Base-by-base conservation (phyloP, 176 grass and related monocot species). In the Zea luxurians region DNA sequence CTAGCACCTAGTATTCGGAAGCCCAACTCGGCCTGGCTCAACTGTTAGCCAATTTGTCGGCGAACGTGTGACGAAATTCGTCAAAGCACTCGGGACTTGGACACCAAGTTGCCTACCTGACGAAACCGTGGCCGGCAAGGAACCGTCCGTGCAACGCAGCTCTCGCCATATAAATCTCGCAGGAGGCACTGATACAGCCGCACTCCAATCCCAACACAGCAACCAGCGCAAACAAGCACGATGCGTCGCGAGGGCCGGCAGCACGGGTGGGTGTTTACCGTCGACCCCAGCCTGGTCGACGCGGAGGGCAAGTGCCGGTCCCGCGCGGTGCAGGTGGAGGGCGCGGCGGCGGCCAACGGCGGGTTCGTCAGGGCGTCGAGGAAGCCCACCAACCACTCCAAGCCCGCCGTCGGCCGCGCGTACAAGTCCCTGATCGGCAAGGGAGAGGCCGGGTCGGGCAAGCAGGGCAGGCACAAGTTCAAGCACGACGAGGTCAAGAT, bases 231-330 rank as follows among this genome's bases (percentile, higher is more conserved):
- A 52, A 15, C 8, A 21, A 21, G 5, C 4, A 80, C 9, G 53
- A 86, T 86, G 84, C 84, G 71, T 37, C 84, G 71, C 5, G 84
- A 86, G 71, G 78, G 84, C 12, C 64, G 78, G 18, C 84, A 76
- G 64, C 63, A 57, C 17, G 77, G 83, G 50, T 80, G 83, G 77
- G 68, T 85, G 68, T 40, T 64, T 50, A n/a, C 63, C 61, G 64
- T 60, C 61, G 83, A 74, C 61, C 34, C 34, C 42, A 44, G 37
- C 69, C 61, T 80, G 49, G 40, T 48, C 12, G 83, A 85, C 61
- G 61, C 83, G 40, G 34, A 85, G 17, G 61, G 49, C 77, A 80
- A 74, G 53, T 40, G 12, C 68, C 83, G 83, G 0, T 50, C 48
- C 61, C 78, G 64, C 5, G 78, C 72, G 54, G 83, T 68, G 61